A percentile compares a stretch with the other conserved stretches of the same genome.
phyloP scores from a whole-genome alignment of 2,329 filamentous ascomycete genomes.

The Colletotrichum plurivorum region DNA sequence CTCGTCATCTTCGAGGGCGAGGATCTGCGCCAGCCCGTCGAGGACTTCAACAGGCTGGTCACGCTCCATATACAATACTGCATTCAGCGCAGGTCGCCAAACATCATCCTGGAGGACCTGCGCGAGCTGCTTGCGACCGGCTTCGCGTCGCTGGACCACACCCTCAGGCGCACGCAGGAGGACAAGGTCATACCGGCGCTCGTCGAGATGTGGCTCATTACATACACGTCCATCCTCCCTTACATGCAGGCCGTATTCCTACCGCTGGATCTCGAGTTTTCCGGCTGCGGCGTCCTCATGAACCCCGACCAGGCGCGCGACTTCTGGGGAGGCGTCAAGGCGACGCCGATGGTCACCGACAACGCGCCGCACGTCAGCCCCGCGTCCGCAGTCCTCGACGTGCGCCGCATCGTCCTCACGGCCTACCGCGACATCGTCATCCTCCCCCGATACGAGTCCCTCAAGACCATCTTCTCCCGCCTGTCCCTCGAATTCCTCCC shows the following conservation, averaged over 20 bases:
- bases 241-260: slow-evolving; percentile 97
- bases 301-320: slow-evolving; percentile 84
- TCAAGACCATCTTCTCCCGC: slow-evolving; percentile 92
- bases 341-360: slow-evolving; percentile 50
- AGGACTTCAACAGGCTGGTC: slow-evolving; percentile 88
- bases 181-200: slow-evolving; percentile 91
- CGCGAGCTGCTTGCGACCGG: slow-evolving; percentile 83
- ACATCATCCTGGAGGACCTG: slow-evolving; percentile 81
- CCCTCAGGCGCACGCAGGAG: slow-evolving; percentile 82
- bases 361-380: slow-evolving; percentile 60
- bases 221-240: slow-evolving; percentile 90
- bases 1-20: slow-evolving; percentile 86
- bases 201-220: slow-evolving; percentile 94
- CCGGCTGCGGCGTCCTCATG: slow-evolving; percentile 86
- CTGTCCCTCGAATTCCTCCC: slow-evolving; percentile 85
- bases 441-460: slow-evolving; percentile 86
- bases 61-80: slow-evolving; percentile 83
- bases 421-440: slow-evolving; percentile 92
- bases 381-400: slow-evolving; percentile 76
- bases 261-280: slow-evolving; percentile 92
- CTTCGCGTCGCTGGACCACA: slow-evolving; percentile 88
- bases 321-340: slow-evolving; percentile 85
- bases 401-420: slow-evolving; percentile 89
- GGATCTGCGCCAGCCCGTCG: slow-evolving; percentile 82
- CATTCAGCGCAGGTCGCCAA: slow-evolving; percentile 79